Evolutionary conservation across 805 yeast genomes (phyloP).

Genomic region (Ogataea wickerhamii): DNA sequence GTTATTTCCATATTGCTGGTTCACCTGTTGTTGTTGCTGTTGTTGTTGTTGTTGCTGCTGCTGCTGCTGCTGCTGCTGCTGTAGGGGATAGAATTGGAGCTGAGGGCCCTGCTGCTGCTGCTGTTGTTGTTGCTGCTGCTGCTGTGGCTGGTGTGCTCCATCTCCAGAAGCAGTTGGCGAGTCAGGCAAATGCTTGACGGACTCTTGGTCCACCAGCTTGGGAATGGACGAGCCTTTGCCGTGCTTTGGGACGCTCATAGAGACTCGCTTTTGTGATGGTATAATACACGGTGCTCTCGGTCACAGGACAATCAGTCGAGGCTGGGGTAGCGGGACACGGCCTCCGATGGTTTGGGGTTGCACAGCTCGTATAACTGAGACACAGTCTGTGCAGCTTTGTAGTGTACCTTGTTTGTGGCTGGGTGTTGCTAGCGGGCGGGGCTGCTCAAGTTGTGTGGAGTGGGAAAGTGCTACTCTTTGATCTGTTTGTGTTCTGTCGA

Average conservation of each 20-base stretch:
- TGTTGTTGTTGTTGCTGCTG: slow-evolving; percentile 16
- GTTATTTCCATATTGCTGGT: slow-evolving; percentile 21
- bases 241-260: slow-evolving; percentile 10
- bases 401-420: too few species aligned
- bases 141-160: background rate
- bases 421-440: too few species aligned
- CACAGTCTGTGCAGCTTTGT: too few species aligned
- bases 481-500: slow-evolving; percentile 7
- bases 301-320: too few species aligned
- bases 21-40: slow-evolving; percentile 13
- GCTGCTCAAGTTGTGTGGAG: too few species aligned
- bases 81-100: slow-evolving; percentile 4
- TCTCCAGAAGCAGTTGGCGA: background rate
- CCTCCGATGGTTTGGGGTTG: too few species aligned
- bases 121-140: background rate
- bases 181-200: background rate
- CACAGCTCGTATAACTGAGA: too few species aligned
- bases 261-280: too few species aligned
- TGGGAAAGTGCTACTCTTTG: slow-evolving; percentile 7
- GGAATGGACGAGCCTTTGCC: slow-evolving; percentile 9
- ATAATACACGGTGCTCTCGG: too few species aligned
- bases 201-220: slow-evolving; percentile 11
- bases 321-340: too few species aligned
- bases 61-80: slow-evolving; percentile 8
- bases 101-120: background rate